Percentiles rank a stretch among this genome's conserved stretches.
Evolutionary conservation across 352 stramenopile species (phyloP).

Genomic region (Phytophthora capsici): DNA sequence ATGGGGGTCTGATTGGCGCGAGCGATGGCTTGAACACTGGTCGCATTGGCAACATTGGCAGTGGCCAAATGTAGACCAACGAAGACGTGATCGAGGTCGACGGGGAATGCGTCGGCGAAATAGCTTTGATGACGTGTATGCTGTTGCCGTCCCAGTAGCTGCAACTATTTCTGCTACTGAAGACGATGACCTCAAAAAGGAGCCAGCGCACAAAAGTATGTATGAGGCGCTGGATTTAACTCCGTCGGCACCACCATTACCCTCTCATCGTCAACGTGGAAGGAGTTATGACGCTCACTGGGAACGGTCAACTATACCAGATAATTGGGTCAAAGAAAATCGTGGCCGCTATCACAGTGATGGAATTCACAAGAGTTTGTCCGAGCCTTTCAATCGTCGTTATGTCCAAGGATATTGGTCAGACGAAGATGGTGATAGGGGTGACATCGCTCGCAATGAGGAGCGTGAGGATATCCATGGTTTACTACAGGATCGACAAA

Average conservation of each 20-base stretch:
- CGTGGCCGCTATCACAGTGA: conserved; percentile 2
- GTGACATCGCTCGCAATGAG: not conserved
- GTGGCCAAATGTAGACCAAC: conserved; percentile 11
- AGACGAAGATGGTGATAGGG: conserved; percentile 10
- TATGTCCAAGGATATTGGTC: conserved; percentile 16
- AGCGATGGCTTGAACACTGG: conserved; percentile 25
- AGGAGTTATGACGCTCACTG: conserved; percentile 17
- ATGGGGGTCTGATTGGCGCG: conserved; percentile 29
- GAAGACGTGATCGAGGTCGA: conserved; percentile 14
- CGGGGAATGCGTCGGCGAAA: conserved; percentile 45
- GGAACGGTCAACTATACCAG: conserved; percentile 9
- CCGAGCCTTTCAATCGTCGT: conserved; percentile 14
- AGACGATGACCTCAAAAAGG: conserved; percentile 36
- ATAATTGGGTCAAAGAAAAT: not conserved
- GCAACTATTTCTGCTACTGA: conserved; percentile 7
- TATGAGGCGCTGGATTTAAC: conserved; percentile 54
- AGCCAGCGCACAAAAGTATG: conserved; percentile 50
- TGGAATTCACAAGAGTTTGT: conserved; percentile 33
- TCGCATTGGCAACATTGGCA: conserved; percentile 24
- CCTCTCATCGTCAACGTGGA: conserved; percentile 9
- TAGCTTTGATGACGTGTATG: conserved; percentile 59
- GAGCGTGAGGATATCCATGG: not conserved
- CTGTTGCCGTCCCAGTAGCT: conserved; percentile 32
- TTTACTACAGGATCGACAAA: conserved; percentile 1
- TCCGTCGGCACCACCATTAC: conserved; percentile 52